Percentiles rank a stretch among this genome's conserved stretches.
These are phyloP conservation scores for Harringtonia aguacate DNA, from an alignment of 2,329 filamentous ascomycete species.

Conservation along the genomic window DNA sequence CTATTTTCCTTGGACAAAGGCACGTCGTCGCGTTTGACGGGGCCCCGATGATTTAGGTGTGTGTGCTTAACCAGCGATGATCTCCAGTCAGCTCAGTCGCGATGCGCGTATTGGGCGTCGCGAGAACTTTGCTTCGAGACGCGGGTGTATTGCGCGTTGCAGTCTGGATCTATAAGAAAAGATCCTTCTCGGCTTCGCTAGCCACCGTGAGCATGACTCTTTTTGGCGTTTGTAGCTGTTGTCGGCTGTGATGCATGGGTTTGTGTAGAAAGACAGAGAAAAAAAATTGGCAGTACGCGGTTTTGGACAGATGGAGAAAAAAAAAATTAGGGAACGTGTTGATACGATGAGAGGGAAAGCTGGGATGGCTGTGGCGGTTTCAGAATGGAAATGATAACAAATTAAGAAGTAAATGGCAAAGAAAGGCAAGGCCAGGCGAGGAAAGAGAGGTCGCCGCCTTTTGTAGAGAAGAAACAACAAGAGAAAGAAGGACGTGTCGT, in stretches of 20 bases:
- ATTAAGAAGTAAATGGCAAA: too few relatives aligned
- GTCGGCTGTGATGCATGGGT: background rate
- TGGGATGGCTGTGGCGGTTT: background rate
- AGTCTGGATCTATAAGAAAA: too few relatives aligned
- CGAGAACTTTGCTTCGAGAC: too few relatives aligned
- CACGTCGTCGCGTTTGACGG: too few relatives aligned
- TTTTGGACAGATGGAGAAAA: background rate
- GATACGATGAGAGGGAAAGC: background rate
- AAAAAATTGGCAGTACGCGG: background rate
- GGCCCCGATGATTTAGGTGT: too few relatives aligned
- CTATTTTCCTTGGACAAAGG: too few relatives aligned
- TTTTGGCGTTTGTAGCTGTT: background rate
- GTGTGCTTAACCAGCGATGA: too few relatives aligned
- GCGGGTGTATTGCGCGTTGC: too few relatives aligned
- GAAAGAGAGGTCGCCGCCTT: slow-evolving; percentile 1
- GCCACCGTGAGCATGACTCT: background rate
- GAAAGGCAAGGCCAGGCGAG: background rate
- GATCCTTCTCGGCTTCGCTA: too few relatives aligned
- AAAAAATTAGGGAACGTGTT: background rate
- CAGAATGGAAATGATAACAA: background rate
- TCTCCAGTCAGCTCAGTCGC: too few relatives aligned
- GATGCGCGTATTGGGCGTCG: too few relatives aligned
- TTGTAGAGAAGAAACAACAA: background rate
- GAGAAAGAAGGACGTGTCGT: slow-evolving; percentile 1
- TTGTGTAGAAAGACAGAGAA: background rate